phyloP scores from a whole-genome alignment of 306 rosid species.

The Quercus engelmannii region DNA sequence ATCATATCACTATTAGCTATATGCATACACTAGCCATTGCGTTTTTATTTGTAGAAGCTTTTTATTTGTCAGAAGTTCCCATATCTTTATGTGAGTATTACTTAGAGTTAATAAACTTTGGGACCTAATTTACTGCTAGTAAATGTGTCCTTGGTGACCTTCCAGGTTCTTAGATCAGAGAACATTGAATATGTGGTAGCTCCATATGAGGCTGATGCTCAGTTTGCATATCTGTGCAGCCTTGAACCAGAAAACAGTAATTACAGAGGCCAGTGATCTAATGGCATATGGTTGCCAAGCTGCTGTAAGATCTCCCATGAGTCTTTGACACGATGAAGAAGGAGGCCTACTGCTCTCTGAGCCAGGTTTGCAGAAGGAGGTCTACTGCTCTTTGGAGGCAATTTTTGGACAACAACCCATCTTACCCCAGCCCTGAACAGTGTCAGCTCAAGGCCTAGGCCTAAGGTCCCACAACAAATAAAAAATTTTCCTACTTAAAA shows the following conservation, averaged over 20 bases:
- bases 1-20: not conserved
- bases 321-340: slow-evolving; percentile 36
- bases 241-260: slow-evolving; percentile 64
- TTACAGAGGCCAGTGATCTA: slow-evolving; percentile 68
- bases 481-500: too few species aligned
- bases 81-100: not conserved
- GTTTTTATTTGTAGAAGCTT: not conserved
- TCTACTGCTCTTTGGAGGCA: not conserved
- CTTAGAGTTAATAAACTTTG: not conserved
- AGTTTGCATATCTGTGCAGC: slow-evolving; percentile 70
- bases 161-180: slow-evolving; percentile 73
- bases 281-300: slow-evolving; percentile 90
- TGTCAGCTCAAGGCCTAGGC: too few species aligned
- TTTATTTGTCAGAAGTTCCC: not conserved
- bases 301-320: slow-evolving; percentile 68
- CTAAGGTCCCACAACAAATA: too few species aligned
- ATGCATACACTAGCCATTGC: not conserved
- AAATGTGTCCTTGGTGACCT: not conserved
- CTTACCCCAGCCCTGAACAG: too few species aligned
- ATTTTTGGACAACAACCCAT: too few species aligned
- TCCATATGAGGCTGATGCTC: slow-evolving; percentile 98
- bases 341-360: slow-evolving; percentile 32
- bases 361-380: too few species aligned
- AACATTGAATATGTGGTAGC: slow-evolving; percentile 88
- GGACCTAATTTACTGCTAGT: not conserved